These are phyloP conservation scores for Pseudogymnoascus sp. DNA, from an alignment of 2,329 filamentous ascomycete genomes.

Conservation along the genomic window DNA sequence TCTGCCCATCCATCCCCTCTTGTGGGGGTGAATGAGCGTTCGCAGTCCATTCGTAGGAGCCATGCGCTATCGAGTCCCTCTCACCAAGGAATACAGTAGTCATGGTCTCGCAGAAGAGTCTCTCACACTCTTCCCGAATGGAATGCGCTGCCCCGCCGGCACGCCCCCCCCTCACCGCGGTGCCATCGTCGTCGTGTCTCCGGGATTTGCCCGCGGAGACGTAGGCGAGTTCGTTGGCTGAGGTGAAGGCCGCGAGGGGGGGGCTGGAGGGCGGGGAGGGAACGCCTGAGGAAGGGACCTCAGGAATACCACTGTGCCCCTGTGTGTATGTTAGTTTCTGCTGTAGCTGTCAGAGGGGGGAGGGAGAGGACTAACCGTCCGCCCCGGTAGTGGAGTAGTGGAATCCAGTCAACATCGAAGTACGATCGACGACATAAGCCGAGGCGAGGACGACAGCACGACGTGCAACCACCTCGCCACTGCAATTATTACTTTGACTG, in stretches of 20 bases:
- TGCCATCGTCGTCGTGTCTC: constrained; percentile 28
- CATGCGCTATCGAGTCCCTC: constrained; percentile 68
- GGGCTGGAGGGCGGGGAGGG: constrained; percentile 82
- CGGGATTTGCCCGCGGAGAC: constrained; percentile 45
- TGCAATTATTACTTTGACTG: constrained; percentile 68
- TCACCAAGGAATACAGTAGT: constrained; percentile 92
- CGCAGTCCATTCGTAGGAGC: constrained; percentile 83
- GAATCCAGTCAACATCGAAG: constrained; percentile 69
- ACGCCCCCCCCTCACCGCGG: constrained; percentile 34
- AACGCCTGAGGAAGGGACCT: constrained; percentile 77
- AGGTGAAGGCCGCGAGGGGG: constrained; percentile 71
- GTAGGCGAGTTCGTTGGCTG: constrained; percentile 60
- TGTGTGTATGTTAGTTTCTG: constrained; percentile 29
- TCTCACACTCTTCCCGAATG: constrained; percentile 99
- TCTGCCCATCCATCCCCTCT: constrained; percentile 22
- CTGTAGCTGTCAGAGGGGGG: constrained; percentile 2
- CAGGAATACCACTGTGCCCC: constrained; percentile 92
- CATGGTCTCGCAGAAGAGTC: constrained; percentile 98
- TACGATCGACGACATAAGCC: constrained; percentile 77
- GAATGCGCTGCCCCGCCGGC: constrained; percentile 90
- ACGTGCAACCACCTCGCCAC: constrained; percentile 48
- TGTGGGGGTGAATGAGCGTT: constrained; percentile 40
- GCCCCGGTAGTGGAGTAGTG: constrained; percentile 94
- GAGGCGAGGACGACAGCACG: constrained; percentile 76
- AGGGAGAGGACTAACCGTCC: constrained; percentile 50